Evolutionary conservation across 352 stramenopile species (phyloP), one percentile per base, ranked within the genome.

Genomic region (Globisporangium polare): DNA sequence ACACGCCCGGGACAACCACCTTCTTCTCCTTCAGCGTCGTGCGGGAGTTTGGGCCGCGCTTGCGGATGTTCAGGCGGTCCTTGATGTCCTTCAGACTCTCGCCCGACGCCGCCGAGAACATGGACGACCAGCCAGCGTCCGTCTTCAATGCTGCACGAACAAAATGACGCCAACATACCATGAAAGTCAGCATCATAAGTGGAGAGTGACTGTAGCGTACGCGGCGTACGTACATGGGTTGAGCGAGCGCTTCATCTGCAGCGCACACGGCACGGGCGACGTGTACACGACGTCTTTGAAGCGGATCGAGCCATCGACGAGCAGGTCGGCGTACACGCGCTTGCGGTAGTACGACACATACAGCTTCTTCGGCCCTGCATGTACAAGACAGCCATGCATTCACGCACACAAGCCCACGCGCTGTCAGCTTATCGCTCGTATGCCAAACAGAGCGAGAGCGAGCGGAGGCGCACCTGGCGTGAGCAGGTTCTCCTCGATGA

Each of bases 261-360:
- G 59, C 50, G 83, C 80, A 24, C 82, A 88, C 15, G 83, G 75
- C 47, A 89, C 74, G 15, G 80, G 80, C 1, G 79, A 89, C 66
- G 78, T 84, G 74, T 89, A 92, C n/a, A 90, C 66, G 27, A 76
- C 68, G 66, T 88, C 80, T 60, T 92, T 84, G 61, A 89, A 92
- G 58, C 74, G 77, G 71, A 92, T 90, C 24, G 80, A 88, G 20
- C 83, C 80, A 63, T 92, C 80, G 27, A 73, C 61, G n/a, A 89
- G 68, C 46, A 92, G 66, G 50, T 92, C 83, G 1, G 83, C 83
- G 70, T 88, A 90, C 53, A 89, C 75, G 57, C 80, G 80, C 60
- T 89, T 88, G 46, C 83, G 83, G 64, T 92, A 92, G 70, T 92
- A 92, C 37, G 78, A 90, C 67, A 92, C 77, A 58, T 84, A 92